Conservation (phyloP, 371 early-diverging fungal genomes). For the Actinomortierella wolfii region DNA sequence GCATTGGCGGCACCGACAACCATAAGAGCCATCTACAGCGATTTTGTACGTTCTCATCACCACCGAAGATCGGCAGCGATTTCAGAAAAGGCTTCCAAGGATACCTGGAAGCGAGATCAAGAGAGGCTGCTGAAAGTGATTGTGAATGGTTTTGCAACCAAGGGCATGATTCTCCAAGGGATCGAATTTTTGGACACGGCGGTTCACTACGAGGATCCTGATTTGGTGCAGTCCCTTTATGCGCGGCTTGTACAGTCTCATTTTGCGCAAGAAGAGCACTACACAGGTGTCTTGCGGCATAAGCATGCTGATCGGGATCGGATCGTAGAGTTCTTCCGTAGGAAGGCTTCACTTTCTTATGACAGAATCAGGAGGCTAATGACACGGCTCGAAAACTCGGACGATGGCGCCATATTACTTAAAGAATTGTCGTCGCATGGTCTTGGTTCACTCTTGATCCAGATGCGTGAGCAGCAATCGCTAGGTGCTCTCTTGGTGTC, state of each 20-base stretch:
- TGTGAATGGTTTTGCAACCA: conserved; percentile 22
- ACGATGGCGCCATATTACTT: background rate
- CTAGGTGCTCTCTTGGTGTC: too few species aligned
- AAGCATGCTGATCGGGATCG: background rate
- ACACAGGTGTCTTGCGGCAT: background rate
- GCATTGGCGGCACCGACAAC: conserved; percentile 7
- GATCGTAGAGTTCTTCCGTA: background rate
- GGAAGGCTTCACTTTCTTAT: too few species aligned
- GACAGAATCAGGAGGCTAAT: too few species aligned
- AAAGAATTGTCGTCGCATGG: conserved; percentile 14
- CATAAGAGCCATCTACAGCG: conserved; percentile 4
- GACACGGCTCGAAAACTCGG: too few species aligned
- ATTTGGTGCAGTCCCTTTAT: background rate
- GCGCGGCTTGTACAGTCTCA: background rate
- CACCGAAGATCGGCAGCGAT: background rate
- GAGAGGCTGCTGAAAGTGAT: conserved; percentile 16
- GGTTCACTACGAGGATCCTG: conserved; percentile 2
- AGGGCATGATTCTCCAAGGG: conserved; percentile 9
- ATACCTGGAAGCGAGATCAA: conserved; percentile 8
- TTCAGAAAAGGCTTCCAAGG: too few species aligned
- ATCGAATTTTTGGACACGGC: conserved; percentile 25
- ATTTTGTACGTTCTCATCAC: background rate
- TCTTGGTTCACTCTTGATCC: conserved; percentile 16
- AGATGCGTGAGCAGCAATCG: too few species aligned
- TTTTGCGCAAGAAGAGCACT: background rate